Evolutionary conservation across 1,284 basidiomycete genomes (phyloP), one percentile per base, ranked within the genome.

Genomic region (Anthracocystis panici-leucophaei): DNA sequence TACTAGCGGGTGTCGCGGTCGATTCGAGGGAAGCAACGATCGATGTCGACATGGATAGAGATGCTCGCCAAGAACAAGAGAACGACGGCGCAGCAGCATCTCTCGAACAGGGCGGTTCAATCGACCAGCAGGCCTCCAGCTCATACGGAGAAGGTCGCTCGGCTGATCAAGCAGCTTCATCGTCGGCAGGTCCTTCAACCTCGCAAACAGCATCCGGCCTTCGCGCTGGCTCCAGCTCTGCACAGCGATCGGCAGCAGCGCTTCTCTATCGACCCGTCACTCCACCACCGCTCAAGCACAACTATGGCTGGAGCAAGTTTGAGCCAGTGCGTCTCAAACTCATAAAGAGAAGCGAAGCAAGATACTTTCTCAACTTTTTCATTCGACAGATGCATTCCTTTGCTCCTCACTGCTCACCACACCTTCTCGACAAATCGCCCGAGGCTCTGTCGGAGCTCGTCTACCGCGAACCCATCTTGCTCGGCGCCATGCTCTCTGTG

Each of bases 401-500:
- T 42, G 69, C 77, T 11, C 77, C 77, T 7, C 77, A 75, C 52
- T 79, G 77, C 56, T 62, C 74, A 20, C 63, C 72, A 1, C 70
- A 76, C 44, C 64, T 69, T 14, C 67, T 76, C 23, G 70, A 76
- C 67, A 62, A 66, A 50, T 76, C 74, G 20, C 66, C 65, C 29
- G 74, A 74, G 23, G 67, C 68, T 12, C 42, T 75, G n/a, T 76
- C 77, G 0, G 77, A 79, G 57, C 77, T 79, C 5, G 71, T 77
- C 41, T 65, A 54, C 40, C 61, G 71, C 20, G 77, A 79, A 40
- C 70, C 70, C 10, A 72, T 79, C 50, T 52, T 79, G 49, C 71
- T 79, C 5, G 77, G 74, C 18, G 70, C 74, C 20, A 79, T 79
- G 67, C 67, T 79, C n/a, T 76, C 77, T 0, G 67, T 79, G 1